These are phyloP conservation scores for Cladophialophora yegresii DNA, from an alignment of 2,329 filamentous ascomycete species.

Conservation along the genomic window DNA sequence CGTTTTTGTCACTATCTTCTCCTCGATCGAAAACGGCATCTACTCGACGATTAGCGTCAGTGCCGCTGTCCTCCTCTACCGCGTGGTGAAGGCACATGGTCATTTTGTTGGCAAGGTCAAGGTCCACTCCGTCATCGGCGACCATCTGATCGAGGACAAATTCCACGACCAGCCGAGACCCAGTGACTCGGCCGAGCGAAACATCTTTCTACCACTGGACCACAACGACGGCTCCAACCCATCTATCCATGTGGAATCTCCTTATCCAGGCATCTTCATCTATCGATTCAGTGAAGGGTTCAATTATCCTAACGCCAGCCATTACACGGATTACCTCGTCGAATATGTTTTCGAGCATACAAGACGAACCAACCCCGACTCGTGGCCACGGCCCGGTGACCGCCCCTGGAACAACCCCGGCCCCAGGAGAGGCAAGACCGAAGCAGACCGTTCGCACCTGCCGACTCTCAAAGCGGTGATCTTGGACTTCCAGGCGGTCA, in stretches of 20 bases:
- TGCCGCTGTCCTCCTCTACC: conserved; percentile 75
- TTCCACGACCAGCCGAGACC: conserved; percentile 42
- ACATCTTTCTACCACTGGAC: conserved; percentile 82
- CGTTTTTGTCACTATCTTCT: conserved; percentile 86
- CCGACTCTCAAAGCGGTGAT: conserved; percentile 85
- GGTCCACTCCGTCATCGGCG: conserved; percentile 79
- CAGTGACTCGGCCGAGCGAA: conserved; percentile 53
- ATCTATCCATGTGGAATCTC: conserved; percentile 72
- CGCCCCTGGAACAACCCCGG: conserved; percentile 95
- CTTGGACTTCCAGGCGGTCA: conserved; percentile 88
- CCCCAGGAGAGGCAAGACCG: conserved; percentile 60
- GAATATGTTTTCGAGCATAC: conserved; percentile 69
- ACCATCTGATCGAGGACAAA: conserved; percentile 69
- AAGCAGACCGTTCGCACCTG: conserved; percentile 53
- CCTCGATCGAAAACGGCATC: conserved; percentile 85
- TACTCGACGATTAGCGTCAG: conserved; percentile 82
- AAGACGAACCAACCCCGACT: conserved; percentile 70
- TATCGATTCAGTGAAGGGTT: conserved; percentile 94
- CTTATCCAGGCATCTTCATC: conserved; percentile 91
- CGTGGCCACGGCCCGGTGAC: conserved; percentile 69
- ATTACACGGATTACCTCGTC: conserved; percentile 78
- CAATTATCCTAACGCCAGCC: conserved; percentile 92
- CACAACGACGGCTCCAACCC: conserved; percentile 92
- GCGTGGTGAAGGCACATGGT: conserved; percentile 78
- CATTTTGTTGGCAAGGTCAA: conserved; percentile 80